These are phyloP conservation scores for Serpula lacrymans DNA, from an alignment of 768 basidiomycete genomes.

Conservation along the genomic window DNA sequence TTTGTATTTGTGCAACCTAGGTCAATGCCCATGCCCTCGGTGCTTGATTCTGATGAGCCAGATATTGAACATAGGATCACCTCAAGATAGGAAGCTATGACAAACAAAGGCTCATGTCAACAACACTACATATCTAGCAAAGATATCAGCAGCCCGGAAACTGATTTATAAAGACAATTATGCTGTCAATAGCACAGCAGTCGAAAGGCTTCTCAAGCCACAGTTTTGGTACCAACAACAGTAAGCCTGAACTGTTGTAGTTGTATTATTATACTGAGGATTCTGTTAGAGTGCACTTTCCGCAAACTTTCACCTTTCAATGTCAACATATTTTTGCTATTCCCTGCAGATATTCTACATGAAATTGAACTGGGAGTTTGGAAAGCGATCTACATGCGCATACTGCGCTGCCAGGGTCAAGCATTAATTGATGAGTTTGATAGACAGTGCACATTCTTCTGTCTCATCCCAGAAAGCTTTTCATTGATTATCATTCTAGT, in stretches of 20 bases:
- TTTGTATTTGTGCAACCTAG: conserved; percentile 11
- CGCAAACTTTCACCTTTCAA: conserved; percentile 9
- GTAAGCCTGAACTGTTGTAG: too few relatives aligned
- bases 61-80: conserved; percentile 17
- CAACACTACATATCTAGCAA: not conserved
- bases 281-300: conserved; percentile 43
- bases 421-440: conserved; percentile 14
- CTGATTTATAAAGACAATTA: conserved; percentile 24
- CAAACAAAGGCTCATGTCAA: conserved; percentile 8
- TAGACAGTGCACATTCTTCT: conserved; percentile 10
- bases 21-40: conserved; percentile 17
- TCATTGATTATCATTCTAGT: conserved; percentile 13
- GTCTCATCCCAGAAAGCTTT: not conserved
- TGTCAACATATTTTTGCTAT: conserved; percentile 24
- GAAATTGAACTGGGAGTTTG: conserved; percentile 37
- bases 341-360: conserved; percentile 35
- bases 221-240: conserved; percentile 8
- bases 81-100: conserved; percentile 6
- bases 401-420: conserved; percentile 29
- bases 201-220: conserved; percentile 22
- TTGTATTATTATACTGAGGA: too few relatives aligned
- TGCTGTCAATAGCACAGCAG: conserved; percentile 19
- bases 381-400: conserved; percentile 32
- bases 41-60: conserved; percentile 14
- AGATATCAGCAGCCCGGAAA: conserved; percentile 15